Conservation (phyloP, 495 filamentous ascomycete species). For the Copromyces sp. region DNA sequence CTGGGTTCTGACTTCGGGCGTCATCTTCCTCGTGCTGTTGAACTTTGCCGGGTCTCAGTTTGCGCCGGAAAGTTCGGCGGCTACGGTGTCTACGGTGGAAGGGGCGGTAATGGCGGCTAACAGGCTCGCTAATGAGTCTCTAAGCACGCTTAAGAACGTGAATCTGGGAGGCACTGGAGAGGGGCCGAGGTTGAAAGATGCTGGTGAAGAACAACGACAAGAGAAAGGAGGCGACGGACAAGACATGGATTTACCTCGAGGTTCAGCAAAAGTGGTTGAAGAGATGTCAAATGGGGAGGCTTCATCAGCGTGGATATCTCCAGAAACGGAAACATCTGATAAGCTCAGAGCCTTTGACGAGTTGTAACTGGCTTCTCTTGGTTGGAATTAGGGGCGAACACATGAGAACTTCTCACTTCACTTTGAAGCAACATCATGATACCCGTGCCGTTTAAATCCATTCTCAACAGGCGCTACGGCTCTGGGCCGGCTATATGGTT, state of each 20-base stretch:
- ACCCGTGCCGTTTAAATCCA: background rate
- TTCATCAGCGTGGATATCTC: background rate
- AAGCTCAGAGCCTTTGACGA: slow-evolving; percentile 34
- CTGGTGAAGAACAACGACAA: background rate
- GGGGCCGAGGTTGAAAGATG: background rate
- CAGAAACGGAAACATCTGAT: slow-evolving; percentile 2
- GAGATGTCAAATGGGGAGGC: slow-evolving; percentile 1
- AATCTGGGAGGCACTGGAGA: background rate
- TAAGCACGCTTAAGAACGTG: slow-evolving; percentile 3
- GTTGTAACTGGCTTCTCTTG: slow-evolving; percentile 15
- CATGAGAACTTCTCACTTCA: background rate
- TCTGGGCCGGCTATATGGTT: background rate
- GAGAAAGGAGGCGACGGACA: background rate
- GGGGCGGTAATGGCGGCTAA: background rate
- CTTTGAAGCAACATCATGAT: background rate
- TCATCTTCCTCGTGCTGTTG: slow-evolving; percentile 36
- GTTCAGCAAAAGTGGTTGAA: background rate
- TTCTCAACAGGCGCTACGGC: background rate
- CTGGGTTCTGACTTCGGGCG: slow-evolving; percentile 44
- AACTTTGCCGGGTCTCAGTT: slow-evolving; percentile 33
- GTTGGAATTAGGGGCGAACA: background rate
- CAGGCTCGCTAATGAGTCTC: slow-evolving; percentile 9
- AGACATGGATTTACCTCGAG: background rate
- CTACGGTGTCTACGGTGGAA: background rate
- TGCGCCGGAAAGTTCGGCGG: slow-evolving; percentile 13